Base-by-base conservation (phyloP, 2,329 filamentous ascomycete genomes). In the Penicillium rolfsii region DNA sequence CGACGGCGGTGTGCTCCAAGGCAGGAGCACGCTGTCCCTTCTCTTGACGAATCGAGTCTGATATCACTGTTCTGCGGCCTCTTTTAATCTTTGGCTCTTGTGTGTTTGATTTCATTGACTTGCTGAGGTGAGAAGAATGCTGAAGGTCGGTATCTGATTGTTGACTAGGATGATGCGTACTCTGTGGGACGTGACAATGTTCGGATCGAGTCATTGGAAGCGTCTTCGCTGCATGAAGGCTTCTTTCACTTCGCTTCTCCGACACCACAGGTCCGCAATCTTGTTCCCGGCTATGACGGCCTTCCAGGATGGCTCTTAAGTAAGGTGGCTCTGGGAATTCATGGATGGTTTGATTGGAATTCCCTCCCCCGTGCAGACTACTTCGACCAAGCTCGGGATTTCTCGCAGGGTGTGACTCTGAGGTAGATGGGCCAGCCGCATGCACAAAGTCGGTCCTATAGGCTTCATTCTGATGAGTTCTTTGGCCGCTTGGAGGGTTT, bases 151-250 rank as follows among this genome's bases (percentile, higher is more conserved):
- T 53, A 22, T 61, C 46, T 4, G 36, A 52, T 5, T 43, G 50
- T 30, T 52, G 38, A 11, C 35, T 52, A 12, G n/a, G 56, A 26
- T 55, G 46, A 5, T 63, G 22, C 3, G 57, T 49, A 35, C 43
- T 60, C 24, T 54, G 55, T 9, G 55, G 57, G 12, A 60, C 24
- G 45, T 60, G 35, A 33, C 48, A 58, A 36, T 52, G 52, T 28
- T 63, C 58, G 30, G 26, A 38, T 36, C 59, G 58, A 14, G 53
- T 52, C 35, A 26, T 62, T 36, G 61, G 45, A 38, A 45, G 52
- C 22, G 57, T 28, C 5, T 53, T 50, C 35, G 56, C 45, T 14
- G 61, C 46, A 30, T 55, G 43, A 14, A 58, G 46, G 52, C 43
- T 40, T 45, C 28, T 45, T 22, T 24, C 26, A 7, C n/a, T 24